Evolutionary conservation across 257 asterid species (phyloP), one percentile per base, ranked within the genome.

Genomic region (Solanum boliviense): DNA sequence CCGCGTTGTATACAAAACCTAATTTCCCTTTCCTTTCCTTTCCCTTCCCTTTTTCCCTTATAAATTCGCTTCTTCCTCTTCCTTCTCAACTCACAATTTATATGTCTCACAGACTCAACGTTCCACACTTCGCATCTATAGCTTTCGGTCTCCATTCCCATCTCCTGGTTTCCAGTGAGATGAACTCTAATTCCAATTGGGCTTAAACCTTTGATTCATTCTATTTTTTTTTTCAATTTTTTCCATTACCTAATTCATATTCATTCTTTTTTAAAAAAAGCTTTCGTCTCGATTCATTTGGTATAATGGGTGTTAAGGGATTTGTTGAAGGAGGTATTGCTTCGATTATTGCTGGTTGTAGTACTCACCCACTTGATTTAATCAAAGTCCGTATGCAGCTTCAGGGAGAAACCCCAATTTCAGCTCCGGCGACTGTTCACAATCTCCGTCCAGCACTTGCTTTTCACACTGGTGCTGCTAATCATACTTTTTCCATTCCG

Each of bases 101-200:
- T 92, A 96, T 95, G 99, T 95, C 99, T 94, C 99, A 95, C 62
- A 93, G 98, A 82, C 88, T 98, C 29, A 93, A 91, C 95, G 91
- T 93, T 15, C 99, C 98, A 39, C 99, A 96, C 89, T 96, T 93
- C 48, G 91, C 97, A 20, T 93, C 97, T 84, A 90, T 93, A 34
- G 98, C 99, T 84, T 95, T 93, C 70, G 93, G 93, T 86, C 94
- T 92, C 32, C 99, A 93, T 25, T 95, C 98, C 78, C 99, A 94
- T 94, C 98, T 95, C 96, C 95, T 95, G 94, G 95, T 96, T 34
- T 95, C 99, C 97, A 96, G 97, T 95, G 95, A 96, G 95, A 96
- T 94, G 97, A 88, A 23, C 95, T 91, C 95, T 7, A 91, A 35
- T 35, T 92, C 98, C 93, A 92, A 96, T 75, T 95, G 96, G 94